Conservation (phyloP, 352 stramenopile genomes). For the Phytophthora cryptogea region DNA sequence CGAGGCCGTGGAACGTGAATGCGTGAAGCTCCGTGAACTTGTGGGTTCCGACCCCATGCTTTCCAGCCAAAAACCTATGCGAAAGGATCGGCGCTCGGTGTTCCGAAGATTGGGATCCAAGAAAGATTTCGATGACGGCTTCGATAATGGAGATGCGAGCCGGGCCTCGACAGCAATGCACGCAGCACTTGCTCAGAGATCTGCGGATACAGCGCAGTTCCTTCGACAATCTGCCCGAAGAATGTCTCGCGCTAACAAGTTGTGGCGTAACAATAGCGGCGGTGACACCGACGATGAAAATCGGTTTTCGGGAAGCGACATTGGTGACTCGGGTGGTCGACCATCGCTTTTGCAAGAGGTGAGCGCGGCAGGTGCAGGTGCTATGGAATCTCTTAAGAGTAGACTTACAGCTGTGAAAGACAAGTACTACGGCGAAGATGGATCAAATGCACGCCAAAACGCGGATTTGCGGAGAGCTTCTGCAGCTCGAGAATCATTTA, state of each 20-base stretch:
- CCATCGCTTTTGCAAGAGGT: conserved; percentile 74
- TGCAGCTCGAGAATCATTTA: conserved; percentile 56
- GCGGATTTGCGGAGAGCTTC: conserved; percentile 17
- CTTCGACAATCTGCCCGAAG: conserved; percentile 72
- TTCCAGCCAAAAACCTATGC: conserved; percentile 41
- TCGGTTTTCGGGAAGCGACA: conserved; percentile 53
- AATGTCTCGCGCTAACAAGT: conserved; percentile 54
- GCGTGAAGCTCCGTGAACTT: conserved; percentile 67
- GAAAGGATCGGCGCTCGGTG: conserved; percentile 56
- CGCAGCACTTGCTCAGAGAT: conserved; percentile 69
- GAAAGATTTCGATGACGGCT: conserved; percentile 55
- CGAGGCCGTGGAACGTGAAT: conserved; percentile 68
- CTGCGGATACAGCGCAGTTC: conserved; percentile 78
- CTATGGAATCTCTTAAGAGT: conserved; percentile 78
- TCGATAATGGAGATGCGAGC: conserved; percentile 48
- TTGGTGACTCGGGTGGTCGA: conserved; percentile 47
- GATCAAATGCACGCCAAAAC: conserved; percentile 20
- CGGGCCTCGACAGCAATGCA: conserved; percentile 56
- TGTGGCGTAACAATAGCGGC: conserved; percentile 53
- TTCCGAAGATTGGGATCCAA: conserved; percentile 81
- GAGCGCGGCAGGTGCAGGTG: conserved; percentile 50
- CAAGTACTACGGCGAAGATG: conserved; percentile 78
- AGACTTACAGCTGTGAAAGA: conserved; percentile 76
- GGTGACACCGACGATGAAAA: conserved; percentile 50
- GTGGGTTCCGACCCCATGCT: conserved; percentile 36